phyloP scores from a whole-genome alignment of 192 early-diverging fungal species.

The Coemansia sp. region DNA sequence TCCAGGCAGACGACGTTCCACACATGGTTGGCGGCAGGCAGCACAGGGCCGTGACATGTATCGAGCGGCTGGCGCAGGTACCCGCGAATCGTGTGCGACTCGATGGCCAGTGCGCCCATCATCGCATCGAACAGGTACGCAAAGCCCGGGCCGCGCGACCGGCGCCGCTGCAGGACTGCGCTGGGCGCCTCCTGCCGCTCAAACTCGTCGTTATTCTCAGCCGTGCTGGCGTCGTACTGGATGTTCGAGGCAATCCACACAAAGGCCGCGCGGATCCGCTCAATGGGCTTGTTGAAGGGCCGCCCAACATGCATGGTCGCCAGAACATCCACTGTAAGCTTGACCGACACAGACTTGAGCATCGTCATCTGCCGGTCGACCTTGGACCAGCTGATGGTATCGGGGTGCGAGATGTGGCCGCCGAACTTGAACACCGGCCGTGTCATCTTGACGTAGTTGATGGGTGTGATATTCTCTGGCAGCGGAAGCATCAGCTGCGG shows the following conservation, averaged over 20 bases:
- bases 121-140: slow-evolving; percentile 54
- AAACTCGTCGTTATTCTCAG: slow-evolving; percentile 47
- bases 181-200: slow-evolving; percentile 47
- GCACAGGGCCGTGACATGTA: slow-evolving; percentile 38
- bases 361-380: slow-evolving; percentile 67
- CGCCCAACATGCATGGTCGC: slow-evolving; percentile 66
- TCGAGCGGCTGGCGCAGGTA: slow-evolving; percentile 55
- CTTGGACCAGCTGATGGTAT: slow-evolving; percentile 54
- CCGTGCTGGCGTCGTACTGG: slow-evolving; percentile 40
- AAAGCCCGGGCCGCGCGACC: slow-evolving; percentile 52
- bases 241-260: slow-evolving; percentile 72
- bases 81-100: slow-evolving; percentile 49
- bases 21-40: slow-evolving; percentile 55
- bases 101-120: slow-evolving; percentile 51
- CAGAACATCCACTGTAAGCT: slow-evolving; percentile 61
- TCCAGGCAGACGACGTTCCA: slow-evolving; percentile 56
- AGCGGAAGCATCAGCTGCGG: slow-evolving; percentile 25
- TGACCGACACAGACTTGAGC: slow-evolving; percentile 60
- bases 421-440: slow-evolving; percentile 51
- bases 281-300: slow-evolving; percentile 61
- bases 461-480: slow-evolving; percentile 44
- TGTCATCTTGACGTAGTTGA: slow-evolving; percentile 53
- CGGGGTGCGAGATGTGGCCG: slow-evolving; percentile 46
- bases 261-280: slow-evolving; percentile 65
- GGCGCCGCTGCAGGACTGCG: slow-evolving; percentile 47